Evolutionary conservation across 306 rosid genomes (phyloP).

Genomic region (Hippophae gyantsensis): DNA sequence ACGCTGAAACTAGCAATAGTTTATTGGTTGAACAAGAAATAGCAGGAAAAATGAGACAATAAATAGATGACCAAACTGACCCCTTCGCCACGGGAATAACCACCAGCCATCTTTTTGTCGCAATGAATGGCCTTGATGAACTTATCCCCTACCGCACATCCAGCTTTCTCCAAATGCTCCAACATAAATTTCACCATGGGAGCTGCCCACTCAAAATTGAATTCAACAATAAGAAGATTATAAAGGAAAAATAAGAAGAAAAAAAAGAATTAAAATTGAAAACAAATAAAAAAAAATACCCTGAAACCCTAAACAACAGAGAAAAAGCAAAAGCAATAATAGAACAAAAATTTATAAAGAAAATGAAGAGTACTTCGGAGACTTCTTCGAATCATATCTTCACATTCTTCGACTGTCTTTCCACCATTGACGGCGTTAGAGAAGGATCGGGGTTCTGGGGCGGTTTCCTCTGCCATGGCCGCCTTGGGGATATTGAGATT

Average conservation of each 20-base stretch:
- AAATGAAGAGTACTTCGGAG: slow-evolving; percentile 38
- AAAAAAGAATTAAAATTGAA: slow-evolving; percentile 9
- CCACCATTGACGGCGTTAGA: slow-evolving; percentile 28
- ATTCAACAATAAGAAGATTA: neutral
- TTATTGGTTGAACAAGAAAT: neutral
- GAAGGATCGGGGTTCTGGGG: slow-evolving; percentile 34
- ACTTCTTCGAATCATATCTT: slow-evolving; percentile 53
- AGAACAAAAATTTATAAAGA: neutral
- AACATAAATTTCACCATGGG: slow-evolving; percentile 59
- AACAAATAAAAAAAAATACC: slow-evolving; percentile 2
- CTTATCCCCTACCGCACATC: slow-evolving; percentile 48
- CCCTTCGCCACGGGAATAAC: slow-evolving; percentile 64
- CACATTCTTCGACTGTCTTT: slow-evolving; percentile 39
- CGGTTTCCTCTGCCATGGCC: slow-evolving; percentile 30
- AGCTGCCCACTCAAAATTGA: slow-evolving; percentile 23
- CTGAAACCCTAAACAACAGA: slow-evolving; percentile 4
- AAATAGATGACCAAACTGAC: slow-evolving; percentile 15
- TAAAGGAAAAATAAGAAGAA: neutral
- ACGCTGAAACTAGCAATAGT: neutral
- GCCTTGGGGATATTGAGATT: too few species aligned
- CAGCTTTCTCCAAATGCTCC: slow-evolving; percentile 63
- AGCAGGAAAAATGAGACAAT: neutral
- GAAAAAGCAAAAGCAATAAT: neutral
- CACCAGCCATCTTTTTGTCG: slow-evolving; percentile 32
- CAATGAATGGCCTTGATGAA: slow-evolving; percentile 58